Base-by-base conservation (phyloP, 495 filamentous ascomycete species). In the Aspergillus kassunensis region DNA sequence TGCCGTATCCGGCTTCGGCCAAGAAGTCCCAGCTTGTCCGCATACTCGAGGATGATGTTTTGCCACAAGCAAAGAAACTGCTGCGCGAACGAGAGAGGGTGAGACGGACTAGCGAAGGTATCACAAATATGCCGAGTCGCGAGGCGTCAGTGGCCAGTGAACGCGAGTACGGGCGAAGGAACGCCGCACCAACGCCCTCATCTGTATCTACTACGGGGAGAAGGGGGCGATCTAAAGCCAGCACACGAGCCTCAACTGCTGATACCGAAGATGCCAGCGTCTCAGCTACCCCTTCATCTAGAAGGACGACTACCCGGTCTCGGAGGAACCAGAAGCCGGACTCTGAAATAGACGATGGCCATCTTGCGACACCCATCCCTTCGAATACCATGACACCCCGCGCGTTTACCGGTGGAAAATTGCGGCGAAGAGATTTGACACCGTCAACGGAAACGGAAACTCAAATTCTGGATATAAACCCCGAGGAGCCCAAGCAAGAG, bases 11-110 rank as follows among this genome's bases (percentile, higher is more conserved):
- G 1, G 81, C 89, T 7, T 81, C 90, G 43, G 83, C 87, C 29
- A 97, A 97, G 69, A 98, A 98, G 72, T 68, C 82, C 1, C 84
- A 96, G 56, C 84, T 98, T 34, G 72, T 98, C 48, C 81, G 86
- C 4, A 75, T 97, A 23, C 89, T 98, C 65, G 85, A 87, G 58
- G 76, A 88, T 34, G 76, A 92, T 50, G 79, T 98, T 31, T 69
- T 87, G 7, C 89, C 93, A 1, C 81, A 89, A 58, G 83, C 90
- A 6, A 80, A 77, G 54, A 88, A 84, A 61, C 79, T 96, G 12
- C 71, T 95, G 23, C 77, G 79, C n/a, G 80, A 84, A 19, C 82
- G 86, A 53, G 82, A 87, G 25, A 78, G 84, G 25, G 90, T 89
- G 11, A 86, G 87, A 71, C 81, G 90, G 34, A 87, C 86, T 5